phyloP scores from a whole-genome alignment of 2,329 filamentous ascomycete species.

The Microsporum audouinii region DNA sequence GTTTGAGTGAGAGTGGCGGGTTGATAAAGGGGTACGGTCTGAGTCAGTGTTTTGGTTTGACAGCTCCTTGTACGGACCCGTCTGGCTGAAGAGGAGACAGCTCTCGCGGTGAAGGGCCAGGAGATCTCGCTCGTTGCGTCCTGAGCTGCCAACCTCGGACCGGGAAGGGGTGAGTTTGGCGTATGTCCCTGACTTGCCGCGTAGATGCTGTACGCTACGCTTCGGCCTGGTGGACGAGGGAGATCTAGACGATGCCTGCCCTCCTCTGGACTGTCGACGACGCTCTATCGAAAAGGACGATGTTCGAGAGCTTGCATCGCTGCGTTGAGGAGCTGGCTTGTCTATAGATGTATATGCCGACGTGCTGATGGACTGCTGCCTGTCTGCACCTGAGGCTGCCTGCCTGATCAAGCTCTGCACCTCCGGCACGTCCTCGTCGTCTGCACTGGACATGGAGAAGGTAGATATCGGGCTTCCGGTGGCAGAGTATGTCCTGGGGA shows the following conservation, averaged over 20 bases:
- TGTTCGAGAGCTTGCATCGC: constrained; percentile 18
- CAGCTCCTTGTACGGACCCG: background rate
- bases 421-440: constrained; percentile 7
- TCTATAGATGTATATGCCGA: background rate
- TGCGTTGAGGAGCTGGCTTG: constrained; percentile 18
- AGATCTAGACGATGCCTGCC: constrained; percentile 16
- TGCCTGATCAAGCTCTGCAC: constrained; percentile 1
- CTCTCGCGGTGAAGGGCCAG: constrained; percentile 31
- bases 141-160: constrained; percentile 11
- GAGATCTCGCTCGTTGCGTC: constrained; percentile 24
- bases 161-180: constrained; percentile 14
- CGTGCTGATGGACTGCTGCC: background rate
- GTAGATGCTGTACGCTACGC: constrained; percentile 16
- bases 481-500: constrained; percentile 8
- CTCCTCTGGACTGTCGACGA: constrained; percentile 25
- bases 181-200: constrained; percentile 23
- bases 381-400: background rate
- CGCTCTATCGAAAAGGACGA: constrained; percentile 20
- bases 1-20: background rate
- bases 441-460: constrained; percentile 7
- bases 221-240: constrained; percentile 19
- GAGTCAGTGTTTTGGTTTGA: background rate
- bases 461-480: constrained; percentile 7
- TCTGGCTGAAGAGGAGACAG: constrained; percentile 27
- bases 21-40: background rate